Base-by-base conservation (phyloP, 202 grass and related monocot genomes). In the Hordeum pubiflorum region DNA sequence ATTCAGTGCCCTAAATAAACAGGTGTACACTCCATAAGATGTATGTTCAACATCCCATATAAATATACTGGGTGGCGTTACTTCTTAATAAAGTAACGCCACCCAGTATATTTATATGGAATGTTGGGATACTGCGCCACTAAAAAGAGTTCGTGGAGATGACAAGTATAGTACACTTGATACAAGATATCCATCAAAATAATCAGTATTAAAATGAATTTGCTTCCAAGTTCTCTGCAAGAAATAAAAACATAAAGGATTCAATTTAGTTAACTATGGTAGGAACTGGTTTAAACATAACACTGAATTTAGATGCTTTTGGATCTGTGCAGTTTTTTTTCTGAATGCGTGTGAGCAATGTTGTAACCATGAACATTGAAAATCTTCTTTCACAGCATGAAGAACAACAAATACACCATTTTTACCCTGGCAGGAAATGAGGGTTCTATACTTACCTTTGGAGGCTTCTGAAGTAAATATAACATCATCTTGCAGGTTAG, bases 401-500 rank as follows among this genome's bases (percentile, higher is more conserved):
- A 38, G 69, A 70, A 39, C 41, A 80, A 78, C 37, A 7, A 61
- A 72, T 9, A 60, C 21, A 71, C 17, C 32, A 80, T 33, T 57
- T 60, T 58, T 26, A 81, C 21, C 38, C 37, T 54, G 12, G 69
- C 29, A 58, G 38, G 36, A 80, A 23, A 89, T 63, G 72, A 68
- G 60, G n/a, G 18, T 67, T 40, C 17, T 39, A 27, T 63, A n/a
- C 36, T 61, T 91, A 96, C 96, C 96, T 91, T 93, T 26, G 96
- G 90, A 62, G 92, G 92, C 17, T 82, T 83, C 79, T 76, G 78
- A 34, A 99, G 79, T 37, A 82, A 81, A 78, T 93, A 90, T 11
- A 93, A 0, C 92, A 99, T 99, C 58, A 92, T 89, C 83, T 83
- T 93, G 90, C 92, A 95, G 41, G 92, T 95, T 65, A 85, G 58